These are phyloP conservation scores for Jackrogersella minutella DNA, from an alignment of 495 filamentous ascomycete species.

Conservation along the genomic window DNA sequence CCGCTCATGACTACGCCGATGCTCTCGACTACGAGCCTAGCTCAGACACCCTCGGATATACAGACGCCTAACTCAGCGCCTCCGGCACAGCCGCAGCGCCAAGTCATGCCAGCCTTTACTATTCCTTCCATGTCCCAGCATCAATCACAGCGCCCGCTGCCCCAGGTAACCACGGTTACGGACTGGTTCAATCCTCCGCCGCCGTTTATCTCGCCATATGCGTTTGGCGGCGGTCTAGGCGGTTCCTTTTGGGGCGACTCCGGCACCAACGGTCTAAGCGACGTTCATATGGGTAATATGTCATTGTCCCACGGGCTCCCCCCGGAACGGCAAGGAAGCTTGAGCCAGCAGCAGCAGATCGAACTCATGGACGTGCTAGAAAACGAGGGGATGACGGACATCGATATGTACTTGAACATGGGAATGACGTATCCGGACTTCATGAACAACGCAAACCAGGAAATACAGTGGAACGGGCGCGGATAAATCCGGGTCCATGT, in stretches of 20 bases:
- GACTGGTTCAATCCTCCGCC: constrained; percentile 61
- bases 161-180: constrained; percentile 44
- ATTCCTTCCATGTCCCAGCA: constrained; percentile 49
- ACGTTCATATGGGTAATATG: constrained; percentile 32
- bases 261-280: constrained; percentile 49
- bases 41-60: constrained; percentile 40
- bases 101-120: constrained; percentile 46
- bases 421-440: constrained; percentile 31
- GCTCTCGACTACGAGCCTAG: constrained; percentile 32
- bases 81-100: constrained; percentile 32
- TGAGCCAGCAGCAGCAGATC: constrained; percentile 74
- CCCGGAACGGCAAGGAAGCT: constrained; percentile 63
- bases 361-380: constrained; percentile 74
- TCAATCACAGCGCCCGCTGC: constrained; percentile 47
- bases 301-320: constrained; percentile 43
- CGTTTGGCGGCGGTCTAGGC: constrained; percentile 54
- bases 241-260: constrained; percentile 54
- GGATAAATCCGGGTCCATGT: not conserved
- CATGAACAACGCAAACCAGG: constrained; percentile 33
- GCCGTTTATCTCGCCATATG: constrained; percentile 59
- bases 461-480: constrained; percentile 35
- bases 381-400: constrained; percentile 68
- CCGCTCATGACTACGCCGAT: constrained; percentile 36
- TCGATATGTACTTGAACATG: constrained; percentile 66
- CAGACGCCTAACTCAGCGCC: constrained; percentile 33